Conservation (phyloP, 2,329 filamentous ascomycete genomes). For the Botryotinia narcissicola region DNA sequence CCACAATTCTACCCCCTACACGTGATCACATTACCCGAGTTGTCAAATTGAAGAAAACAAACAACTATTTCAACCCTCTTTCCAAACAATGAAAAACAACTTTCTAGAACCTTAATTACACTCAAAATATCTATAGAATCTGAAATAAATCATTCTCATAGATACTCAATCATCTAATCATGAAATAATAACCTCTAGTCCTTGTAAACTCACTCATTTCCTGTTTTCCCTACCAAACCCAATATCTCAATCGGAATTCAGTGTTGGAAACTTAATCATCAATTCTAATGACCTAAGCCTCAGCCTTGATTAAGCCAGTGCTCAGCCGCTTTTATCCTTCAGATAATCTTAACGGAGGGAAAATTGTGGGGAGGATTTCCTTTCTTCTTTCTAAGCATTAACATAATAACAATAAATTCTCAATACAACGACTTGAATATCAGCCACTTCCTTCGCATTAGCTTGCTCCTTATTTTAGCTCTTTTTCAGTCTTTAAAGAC, state of each 20-base stretch:
- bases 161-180: not conserved
- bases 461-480: no score
- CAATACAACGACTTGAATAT: not conserved
- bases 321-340: not conserved
- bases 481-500: rapidly evolving
- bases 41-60: no score
- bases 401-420: not conserved
- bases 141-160: rapidly evolving
- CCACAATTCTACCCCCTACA: not conserved
- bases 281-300: not conserved
- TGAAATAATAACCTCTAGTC: not conserved
- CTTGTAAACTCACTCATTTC: rapidly evolving
- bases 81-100: not conserved
- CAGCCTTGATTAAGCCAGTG: not conserved
- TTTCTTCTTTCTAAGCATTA: not conserved
- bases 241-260: not conserved
- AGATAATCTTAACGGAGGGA: not conserved
- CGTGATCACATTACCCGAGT: conserved; percentile 6
- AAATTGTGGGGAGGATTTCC: not conserved
- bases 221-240: not conserved
- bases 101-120: not conserved
- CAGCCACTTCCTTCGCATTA: not conserved
- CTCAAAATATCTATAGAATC: not conserved
- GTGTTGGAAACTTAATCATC: not conserved
- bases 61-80: not conserved